Evolutionary conservation across 768 basidiomycete species (phyloP), one percentile per base, ranked within the genome.

Genomic region (Solioccasus polychromus): DNA sequence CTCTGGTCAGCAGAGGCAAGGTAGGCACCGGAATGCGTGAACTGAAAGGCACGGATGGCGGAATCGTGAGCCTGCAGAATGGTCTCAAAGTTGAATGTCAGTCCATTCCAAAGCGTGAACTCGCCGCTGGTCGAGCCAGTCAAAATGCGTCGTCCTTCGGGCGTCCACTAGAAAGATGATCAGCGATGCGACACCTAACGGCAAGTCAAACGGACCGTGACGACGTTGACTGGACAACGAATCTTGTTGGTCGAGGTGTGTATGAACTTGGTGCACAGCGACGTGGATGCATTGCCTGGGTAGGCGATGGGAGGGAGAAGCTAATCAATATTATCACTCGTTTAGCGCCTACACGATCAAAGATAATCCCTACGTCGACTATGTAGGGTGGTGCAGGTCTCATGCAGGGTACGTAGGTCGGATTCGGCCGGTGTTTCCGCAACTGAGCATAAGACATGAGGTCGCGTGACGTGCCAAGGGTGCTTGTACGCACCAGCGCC

Each of bases 241-340:
- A 98, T 92, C 68, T 99, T 99, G 75, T 99, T 99, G 32, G 93
- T 97, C 14, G 94, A 96, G 0, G 95, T 97, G 64, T 99, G 96
- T 9, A 97, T 85, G 55, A 96, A 98, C 64, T 96, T 94, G 35
- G 94, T 94, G 64, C 94, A 97, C 44, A 97, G 71, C 0, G 95
- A 97, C 0, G 91, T 95, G 5, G 94, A 91, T 4, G 87, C 76
- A 63, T 98, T 97, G 42, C 83, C 79, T 14, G 88, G 84, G 66
- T 97, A 97, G 23, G 92, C 94, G 65, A 86, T 83, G 2, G 96
- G 87, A 1, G 94, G 95, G 37, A 97, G 73, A n/a, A 98, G 76
- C 95, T 97, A 64, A 34, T 62, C 32, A 49, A 58, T 26, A 41
- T 42, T 15, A 48, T 61, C 52, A 60, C 48, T 58, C 35, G 46